Base-by-base conservation (phyloP, 805 yeast genomes). In the Phaffomyces opuntiae region DNA sequence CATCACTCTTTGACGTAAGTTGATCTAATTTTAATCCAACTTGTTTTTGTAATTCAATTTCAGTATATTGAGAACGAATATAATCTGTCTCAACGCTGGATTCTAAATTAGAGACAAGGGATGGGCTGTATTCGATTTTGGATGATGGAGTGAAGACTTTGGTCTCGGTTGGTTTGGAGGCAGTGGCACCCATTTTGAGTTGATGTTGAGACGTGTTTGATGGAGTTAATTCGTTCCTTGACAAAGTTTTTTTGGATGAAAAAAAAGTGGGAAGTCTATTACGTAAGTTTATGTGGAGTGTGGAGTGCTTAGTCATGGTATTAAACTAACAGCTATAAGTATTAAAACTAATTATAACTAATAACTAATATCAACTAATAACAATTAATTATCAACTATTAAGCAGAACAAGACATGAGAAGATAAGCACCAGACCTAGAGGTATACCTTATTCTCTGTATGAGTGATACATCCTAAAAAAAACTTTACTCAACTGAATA, bases 11-110 rank as follows among this genome's bases (percentile, higher is more conserved):
- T 34, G 66, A 66, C 53, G 81, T 81, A 49, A 83, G 64, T 44
- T 70, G 67, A 36, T 72, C 67, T 45, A 85, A 69, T 54, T 77
- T 81, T 46, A 73, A 72, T 40, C 76, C 66, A 34, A 85, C 84
- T 59, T 83, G 72, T 45, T 80, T 78, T 60, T 84, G 83, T 46
- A 86, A 72, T 52, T 75, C 80, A 56, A 75, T 77, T 45, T 81
- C 84, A 19, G 83, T 77, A 57, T 77, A 73, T 60, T 84, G 89
- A 38, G 80, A 74, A 59, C 90, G 78, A 8, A 88, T 74, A 60
- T 75, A 84, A 60, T 83, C 84, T 2, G 86, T 75, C 68, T 83
- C 89, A 24, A 71, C 69, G 5, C 83, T 73, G 40, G 66, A 68
- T 51, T 82, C 86, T 54, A 84, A 72, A 57, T 79, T 83, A 7